A percentile compares a stretch with the other conserved stretches of the same genome.
Evolutionary conservation across 176 grass and related monocot species (phyloP).

Genomic region (Pharus latifolius): DNA sequence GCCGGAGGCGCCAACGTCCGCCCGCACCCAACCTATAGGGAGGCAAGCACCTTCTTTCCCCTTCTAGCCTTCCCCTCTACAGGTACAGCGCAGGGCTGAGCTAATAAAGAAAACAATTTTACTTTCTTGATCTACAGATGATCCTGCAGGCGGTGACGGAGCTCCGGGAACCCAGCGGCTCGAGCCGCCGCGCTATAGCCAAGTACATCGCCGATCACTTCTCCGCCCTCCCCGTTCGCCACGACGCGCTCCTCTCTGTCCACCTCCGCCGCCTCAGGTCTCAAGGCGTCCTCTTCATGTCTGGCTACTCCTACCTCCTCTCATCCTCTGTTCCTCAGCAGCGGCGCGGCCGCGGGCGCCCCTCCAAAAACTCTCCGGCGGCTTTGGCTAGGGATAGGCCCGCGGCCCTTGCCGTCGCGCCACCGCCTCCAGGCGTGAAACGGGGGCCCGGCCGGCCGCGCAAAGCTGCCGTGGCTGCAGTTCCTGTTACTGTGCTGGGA

Average conservation of each 20-base stretch:
- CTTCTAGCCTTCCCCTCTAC: not conserved
- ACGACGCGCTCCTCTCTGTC: slow-evolving; percentile 25
- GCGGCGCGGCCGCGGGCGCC: slow-evolving; percentile 3
- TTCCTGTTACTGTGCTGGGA: not conserved
- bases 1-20: not conserved
- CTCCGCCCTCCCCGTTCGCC: slow-evolving; percentile 25
- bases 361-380: not conserved
- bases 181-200: slow-evolving; percentile 25
- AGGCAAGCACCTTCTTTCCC: slow-evolving; percentile 7
- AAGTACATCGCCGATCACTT: slow-evolving; percentile 29
- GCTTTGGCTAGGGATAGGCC: not conserved
- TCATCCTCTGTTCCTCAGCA: not conserved
- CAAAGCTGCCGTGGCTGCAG: not conserved
- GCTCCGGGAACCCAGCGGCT: slow-evolving; percentile 11
- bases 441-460: slow-evolving; percentile 25
- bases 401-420: too few species aligned
- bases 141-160: slow-evolving; percentile 28
- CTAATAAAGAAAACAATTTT: not conserved
- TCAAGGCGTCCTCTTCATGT: slow-evolving; percentile 21
- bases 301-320: slow-evolving; percentile 22
- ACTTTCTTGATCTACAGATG: slow-evolving; percentile 25
- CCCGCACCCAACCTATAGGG: slow-evolving; percentile 18
- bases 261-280: slow-evolving; percentile 38
- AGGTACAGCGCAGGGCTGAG: too few species aligned
- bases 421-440: not conserved